These are phyloP conservation scores for Fusarium duplospermum DNA, from an alignment of 2,329 filamentous ascomycete species.

Conservation along the genomic window DNA sequence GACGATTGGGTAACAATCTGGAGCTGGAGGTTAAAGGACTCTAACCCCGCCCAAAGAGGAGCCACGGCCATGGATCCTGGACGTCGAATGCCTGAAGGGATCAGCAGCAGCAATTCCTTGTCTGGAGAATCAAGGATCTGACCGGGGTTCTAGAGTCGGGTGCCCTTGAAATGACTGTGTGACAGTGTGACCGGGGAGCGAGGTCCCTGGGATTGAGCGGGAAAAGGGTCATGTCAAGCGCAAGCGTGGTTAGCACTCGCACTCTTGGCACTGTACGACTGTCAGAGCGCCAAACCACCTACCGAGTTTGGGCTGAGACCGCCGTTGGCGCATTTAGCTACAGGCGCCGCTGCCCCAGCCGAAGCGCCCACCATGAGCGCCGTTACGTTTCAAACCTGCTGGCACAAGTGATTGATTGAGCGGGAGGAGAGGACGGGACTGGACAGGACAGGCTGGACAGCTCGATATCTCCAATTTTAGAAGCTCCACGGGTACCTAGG, in stretches of 20 bases:
- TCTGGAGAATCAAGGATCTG: conserved; percentile 17
- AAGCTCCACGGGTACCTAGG: conserved; percentile 23
- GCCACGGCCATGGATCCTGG: conserved; percentile 20
- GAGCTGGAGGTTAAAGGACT: conserved; percentile 13
- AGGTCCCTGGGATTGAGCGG: neutral
- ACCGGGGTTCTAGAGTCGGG: conserved; percentile 1
- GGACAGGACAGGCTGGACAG: neutral
- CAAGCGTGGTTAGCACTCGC: neutral
- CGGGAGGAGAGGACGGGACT: neutral
- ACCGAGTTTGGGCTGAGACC: conserved; percentile 17
- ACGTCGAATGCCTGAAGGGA: conserved; percentile 25
- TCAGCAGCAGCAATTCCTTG: conserved; percentile 27
- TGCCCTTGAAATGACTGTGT: neutral
- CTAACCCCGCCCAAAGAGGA: conserved; percentile 12
- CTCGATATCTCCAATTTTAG: conserved; percentile 23
- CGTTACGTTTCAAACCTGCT: conserved; percentile 32
- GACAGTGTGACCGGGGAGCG: conserved; percentile 3
- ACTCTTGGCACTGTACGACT: neutral
- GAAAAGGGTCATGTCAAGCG: neutral
- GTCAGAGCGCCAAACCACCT: conserved; percentile 1
- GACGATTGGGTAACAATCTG: conserved; percentile 25
- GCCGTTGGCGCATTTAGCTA: conserved; percentile 29
- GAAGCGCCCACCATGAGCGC: conserved; percentile 24
- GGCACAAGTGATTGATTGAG: conserved; percentile 1
- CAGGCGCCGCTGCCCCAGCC: conserved; percentile 21